Base-by-base conservation (phyloP, 345 rosid genomes). In the Corchorus olitorius region DNA sequence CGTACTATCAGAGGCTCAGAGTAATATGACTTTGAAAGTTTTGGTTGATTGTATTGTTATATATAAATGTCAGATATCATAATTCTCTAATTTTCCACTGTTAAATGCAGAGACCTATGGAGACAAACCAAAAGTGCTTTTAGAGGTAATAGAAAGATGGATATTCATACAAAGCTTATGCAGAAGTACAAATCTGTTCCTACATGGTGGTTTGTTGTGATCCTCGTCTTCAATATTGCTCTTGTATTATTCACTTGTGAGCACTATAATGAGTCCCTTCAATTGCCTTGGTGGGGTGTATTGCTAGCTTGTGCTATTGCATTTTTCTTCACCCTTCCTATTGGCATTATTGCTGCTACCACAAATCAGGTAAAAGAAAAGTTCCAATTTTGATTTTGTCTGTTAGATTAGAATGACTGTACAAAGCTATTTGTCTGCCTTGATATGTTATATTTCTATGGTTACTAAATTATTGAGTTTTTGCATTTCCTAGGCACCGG, bases 221-320 rank as follows among this genome's bases (percentile, higher is more conserved):
- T 94, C 78, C 87, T 92, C 6, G 69, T 85, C 27, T 56, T 79
- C 6, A 92, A 87, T 67, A 84, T 92, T 4, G 89, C 84, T 17
- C 82, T 70, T 19, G 84, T 88, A 41, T 56, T 94, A 72, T 87
- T 89, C 60, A 80, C 90, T 8, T 88, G 93, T 2, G 82, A 89
- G 68, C 56, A 89, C 78, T 92, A 90, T 81, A 89, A 88, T 0
- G 89, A 77, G 0, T 68, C 91, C 1, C 90, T 94, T 70, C 98
- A 94, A 67, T 82, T 92, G 87, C 96, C 89, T 20, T 94, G 97
- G 97, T 94, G 98, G 98, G 97, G 94, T 16, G 92, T 92, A 19
- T 67, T 92, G 37, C 86, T 92, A 17, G 94, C 97, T 80, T 94
- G 97, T 78, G 89, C 76, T 45, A 87, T 94, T 45, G 93, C 98